phyloP scores from a whole-genome alignment of 108 stramenopile species.

The Aurantiochytrium sp. region DNA sequence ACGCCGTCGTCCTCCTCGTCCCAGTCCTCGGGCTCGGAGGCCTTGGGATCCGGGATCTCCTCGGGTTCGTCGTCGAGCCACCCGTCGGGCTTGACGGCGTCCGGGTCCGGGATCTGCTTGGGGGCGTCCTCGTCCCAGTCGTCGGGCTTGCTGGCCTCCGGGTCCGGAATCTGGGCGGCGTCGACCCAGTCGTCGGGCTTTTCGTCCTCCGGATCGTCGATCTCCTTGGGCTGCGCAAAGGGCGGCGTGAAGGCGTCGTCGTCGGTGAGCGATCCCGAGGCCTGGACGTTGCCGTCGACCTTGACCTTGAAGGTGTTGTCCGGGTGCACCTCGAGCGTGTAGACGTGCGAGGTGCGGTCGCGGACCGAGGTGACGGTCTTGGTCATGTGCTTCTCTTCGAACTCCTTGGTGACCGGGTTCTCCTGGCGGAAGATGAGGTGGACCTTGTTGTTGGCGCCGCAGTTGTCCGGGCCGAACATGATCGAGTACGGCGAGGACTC shows the following conservation, averaged over 20 bases:
- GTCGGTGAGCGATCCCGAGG: constrained; percentile 75
- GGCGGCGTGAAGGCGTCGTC: constrained; percentile 69
- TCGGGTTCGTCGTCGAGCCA: constrained; percentile 56
- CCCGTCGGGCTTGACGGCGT: constrained; percentile 79
- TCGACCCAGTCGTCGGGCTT: constrained; percentile 99
- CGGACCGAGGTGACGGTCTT: constrained; percentile 72
- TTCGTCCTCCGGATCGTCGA: constrained; percentile 85
- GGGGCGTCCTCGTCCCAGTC: constrained; percentile 96
- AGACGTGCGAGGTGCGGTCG: constrained; percentile 85
- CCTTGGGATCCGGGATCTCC: constrained; percentile 46
- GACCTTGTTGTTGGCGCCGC: constrained; percentile 83
- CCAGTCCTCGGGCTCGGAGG: constrained; percentile 75
- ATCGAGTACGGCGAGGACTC: constrained; percentile 90
- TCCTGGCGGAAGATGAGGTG: constrained; percentile 92
- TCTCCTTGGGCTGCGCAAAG: constrained; percentile 80
- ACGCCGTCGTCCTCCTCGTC: constrained; percentile 98
- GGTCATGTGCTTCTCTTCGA: constrained; percentile 85
- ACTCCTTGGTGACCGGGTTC: constrained; percentile 28
- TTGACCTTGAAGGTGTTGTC: constrained; percentile 95
- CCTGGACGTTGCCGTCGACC: constrained; percentile 87
- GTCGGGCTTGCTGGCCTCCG: constrained; percentile 72
- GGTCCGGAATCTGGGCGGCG: constrained; percentile 72
- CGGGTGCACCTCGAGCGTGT: constrained; percentile 84
- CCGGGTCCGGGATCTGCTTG: constrained; percentile 83
- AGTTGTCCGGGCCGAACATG: constrained; percentile 99